These are phyloP conservation scores for Cyclostephanos invisitatus DNA, from an alignment of 108 stramenopile species.

Conservation along the genomic window DNA sequence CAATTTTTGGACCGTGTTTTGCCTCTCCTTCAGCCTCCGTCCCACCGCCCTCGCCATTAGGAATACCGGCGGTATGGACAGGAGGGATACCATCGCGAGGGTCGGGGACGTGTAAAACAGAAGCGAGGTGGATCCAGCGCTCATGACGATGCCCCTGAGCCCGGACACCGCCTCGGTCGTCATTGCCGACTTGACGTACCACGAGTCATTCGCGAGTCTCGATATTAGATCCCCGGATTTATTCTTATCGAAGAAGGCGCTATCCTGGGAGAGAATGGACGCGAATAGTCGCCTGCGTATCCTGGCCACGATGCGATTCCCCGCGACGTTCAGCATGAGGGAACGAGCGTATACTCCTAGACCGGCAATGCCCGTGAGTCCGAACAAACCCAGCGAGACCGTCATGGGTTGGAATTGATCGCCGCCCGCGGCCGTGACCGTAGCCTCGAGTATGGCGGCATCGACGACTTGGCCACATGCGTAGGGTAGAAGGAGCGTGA, in stretches of 20 bases:
- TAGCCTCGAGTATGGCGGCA: conserved; percentile 48
- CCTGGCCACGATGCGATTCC: conserved; percentile 77
- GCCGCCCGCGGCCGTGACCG: conserved; percentile 7
- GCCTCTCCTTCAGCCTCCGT: conserved; percentile 50
- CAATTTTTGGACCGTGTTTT: conserved; percentile 63
- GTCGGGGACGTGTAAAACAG: conserved; percentile 77
- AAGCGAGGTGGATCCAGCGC: conserved; percentile 61
- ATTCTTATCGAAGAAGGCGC: conserved; percentile 66
- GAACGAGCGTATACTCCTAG: conserved; percentile 66
- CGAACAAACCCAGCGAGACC: conserved; percentile 65
- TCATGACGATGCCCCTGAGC: conserved; percentile 67
- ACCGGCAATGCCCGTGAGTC: conserved; percentile 59
- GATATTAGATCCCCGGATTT: conserved; percentile 82
- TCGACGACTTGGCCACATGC: conserved; percentile 75
- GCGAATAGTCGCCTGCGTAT: conserved; percentile 65
- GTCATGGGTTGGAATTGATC: conserved; percentile 38
- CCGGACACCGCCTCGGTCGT: conserved; percentile 79
- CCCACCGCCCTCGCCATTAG: conserved; percentile 64
- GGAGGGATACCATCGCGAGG: conserved; percentile 70
- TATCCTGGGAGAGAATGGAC: conserved; percentile 70
- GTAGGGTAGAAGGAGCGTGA: conserved; percentile 74
- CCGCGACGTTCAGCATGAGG: conserved; percentile 65
- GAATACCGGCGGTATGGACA: conserved; percentile 77
- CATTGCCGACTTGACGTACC: conserved; percentile 70
- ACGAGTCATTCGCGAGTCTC: conserved; percentile 76